These are phyloP conservation scores for Royoungia palumana DNA, from an alignment of 768 basidiomycete species.

Conservation along the genomic window DNA sequence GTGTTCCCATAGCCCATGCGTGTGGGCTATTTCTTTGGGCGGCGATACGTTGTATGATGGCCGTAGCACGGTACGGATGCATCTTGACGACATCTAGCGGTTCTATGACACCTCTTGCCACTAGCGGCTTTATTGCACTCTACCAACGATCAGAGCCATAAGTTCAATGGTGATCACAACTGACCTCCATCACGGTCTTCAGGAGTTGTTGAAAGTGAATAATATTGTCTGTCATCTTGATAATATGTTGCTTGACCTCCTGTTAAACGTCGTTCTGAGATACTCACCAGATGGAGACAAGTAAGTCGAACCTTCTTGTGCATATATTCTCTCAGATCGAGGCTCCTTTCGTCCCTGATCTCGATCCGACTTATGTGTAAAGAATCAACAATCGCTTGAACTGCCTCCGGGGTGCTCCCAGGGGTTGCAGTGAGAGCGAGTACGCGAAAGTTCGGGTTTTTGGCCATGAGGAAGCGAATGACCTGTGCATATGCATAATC, in stretches of 20 bases:
- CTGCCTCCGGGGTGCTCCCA: constrained; percentile 78
- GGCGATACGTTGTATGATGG: constrained; percentile 37
- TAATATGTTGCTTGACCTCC: constrained; percentile 75
- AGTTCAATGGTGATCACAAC: constrained; percentile 16
- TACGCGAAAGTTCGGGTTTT: constrained; percentile 90
- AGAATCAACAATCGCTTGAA: constrained; percentile 87
- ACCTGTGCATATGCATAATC: constrained; percentile 91
- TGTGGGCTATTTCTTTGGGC: constrained; percentile 34
- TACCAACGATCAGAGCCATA: constrained; percentile 11
- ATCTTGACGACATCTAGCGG: constrained; percentile 57
- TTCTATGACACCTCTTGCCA: constrained; percentile 41
- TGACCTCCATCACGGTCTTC: constrained; percentile 69
- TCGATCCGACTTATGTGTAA: constrained; percentile 95
- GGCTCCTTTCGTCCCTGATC: constrained; percentile 85
- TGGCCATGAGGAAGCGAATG: constrained; percentile 86
- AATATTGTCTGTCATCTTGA: constrained; percentile 69
- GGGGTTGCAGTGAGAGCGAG: constrained; percentile 96
- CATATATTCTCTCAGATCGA: constrained; percentile 83
- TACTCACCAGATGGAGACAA: neutral
- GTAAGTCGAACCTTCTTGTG: constrained; percentile 70
- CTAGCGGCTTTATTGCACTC: constrained; percentile 38
- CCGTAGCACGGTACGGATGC: constrained; percentile 61
- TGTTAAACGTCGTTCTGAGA: constrained; percentile 27
- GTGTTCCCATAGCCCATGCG: constrained; percentile 47
- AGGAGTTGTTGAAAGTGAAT: constrained; percentile 63